phyloP scores from a whole-genome alignment of 2,329 filamentous ascomycete genomes.

The Ophidiomyces ophidiicola region DNA sequence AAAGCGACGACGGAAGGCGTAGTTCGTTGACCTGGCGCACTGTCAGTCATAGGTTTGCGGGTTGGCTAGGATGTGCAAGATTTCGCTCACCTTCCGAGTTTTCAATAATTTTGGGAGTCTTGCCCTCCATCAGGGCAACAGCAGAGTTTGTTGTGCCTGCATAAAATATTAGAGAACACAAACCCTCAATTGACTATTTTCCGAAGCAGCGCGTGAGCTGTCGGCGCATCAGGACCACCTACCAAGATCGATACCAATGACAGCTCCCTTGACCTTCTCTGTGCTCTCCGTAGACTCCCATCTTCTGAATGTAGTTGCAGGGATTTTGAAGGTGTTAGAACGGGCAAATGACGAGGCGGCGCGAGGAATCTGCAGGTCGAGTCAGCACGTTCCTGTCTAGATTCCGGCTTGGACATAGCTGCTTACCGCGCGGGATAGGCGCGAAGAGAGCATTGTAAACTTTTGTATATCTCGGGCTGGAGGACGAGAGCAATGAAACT shows the following conservation, averaged over 20 bases:
- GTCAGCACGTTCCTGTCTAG: not conserved
- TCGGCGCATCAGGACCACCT: conserved; percentile 29
- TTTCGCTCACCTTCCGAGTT: conserved; percentile 71
- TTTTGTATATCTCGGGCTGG: conserved; percentile 24
- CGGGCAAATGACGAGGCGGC: conserved; percentile 57
- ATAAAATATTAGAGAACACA: not conserved
- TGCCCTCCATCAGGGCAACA: conserved; percentile 95
- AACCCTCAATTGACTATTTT: not conserved
- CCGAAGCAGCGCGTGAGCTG: too few relatives aligned
- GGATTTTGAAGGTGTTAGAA: conserved; percentile 56
- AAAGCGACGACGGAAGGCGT: conserved; percentile 94
- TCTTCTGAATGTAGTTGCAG: conserved; percentile 57
- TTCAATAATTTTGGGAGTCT: conserved; percentile 89
- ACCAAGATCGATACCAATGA: conserved; percentile 98
- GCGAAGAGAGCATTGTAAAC: conserved; percentile 58
- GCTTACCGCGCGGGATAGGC: conserved; percentile 62
- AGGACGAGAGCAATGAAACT: conserved; percentile 23
- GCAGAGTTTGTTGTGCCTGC: conserved; percentile 88
- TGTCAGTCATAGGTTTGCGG: too few relatives aligned
- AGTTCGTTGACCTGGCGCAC: conserved; percentile 59
- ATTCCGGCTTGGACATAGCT: conserved; percentile 6
- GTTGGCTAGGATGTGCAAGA: not conserved
- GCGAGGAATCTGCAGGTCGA: conserved; percentile 71
- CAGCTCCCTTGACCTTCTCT: conserved; percentile 82
- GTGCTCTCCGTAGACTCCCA: conserved; percentile 41